Base-by-base conservation (phyloP, 371 early-diverging fungal genomes). In the Haplosporangium sp. region DNA sequence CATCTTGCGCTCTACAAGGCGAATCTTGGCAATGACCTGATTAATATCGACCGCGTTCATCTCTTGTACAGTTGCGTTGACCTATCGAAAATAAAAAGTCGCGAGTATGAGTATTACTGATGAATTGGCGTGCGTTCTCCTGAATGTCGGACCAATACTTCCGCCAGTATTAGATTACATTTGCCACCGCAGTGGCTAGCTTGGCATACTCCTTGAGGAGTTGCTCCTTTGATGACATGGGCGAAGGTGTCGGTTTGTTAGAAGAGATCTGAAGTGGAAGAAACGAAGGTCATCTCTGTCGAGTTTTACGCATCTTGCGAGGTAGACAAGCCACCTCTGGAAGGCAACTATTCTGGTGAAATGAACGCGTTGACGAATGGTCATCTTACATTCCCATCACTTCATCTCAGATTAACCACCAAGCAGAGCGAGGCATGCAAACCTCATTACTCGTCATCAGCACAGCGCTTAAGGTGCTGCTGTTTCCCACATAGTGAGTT, bases 401-500 rank as follows among this genome's bases (percentile, higher is more conserved):
- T 43, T 53, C 57, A 23, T 37, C 13, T 58, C 56, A 46, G 14
- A 5, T 59, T 42, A 23, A 40, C 36, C 51, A 61, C 18, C 38
- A 18, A 9, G 20, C 14, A 51, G 18, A 55, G 5, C 63, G 71
- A 59, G 69, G 56, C 60, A 83, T 83, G 83, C 69, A 74, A 57
- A 73, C 67, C 59, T 73, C 76, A 36, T 59, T 83, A 29, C 68
- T 89, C 62, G 71, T 85, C 64, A 72, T 85, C 71, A 88, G 89
- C 71, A 88, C 86, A 23, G 74, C 87, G 37, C 80, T 89, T 62
- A 93, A 93, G 76, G 72, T 92, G 81, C 84, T 93, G 51, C 85
- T 93, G 67, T 87, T 90, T 81, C 91, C 92, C 9, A 86, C 94
- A 36, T 93, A 93, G 91, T 89, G 86, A 81, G 89, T 82, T 10